Evolutionary conservation across 352 stramenopile species (phyloP), one percentile per base, ranked within the genome.

Genomic region (Thraustochytrium striatum): DNA sequence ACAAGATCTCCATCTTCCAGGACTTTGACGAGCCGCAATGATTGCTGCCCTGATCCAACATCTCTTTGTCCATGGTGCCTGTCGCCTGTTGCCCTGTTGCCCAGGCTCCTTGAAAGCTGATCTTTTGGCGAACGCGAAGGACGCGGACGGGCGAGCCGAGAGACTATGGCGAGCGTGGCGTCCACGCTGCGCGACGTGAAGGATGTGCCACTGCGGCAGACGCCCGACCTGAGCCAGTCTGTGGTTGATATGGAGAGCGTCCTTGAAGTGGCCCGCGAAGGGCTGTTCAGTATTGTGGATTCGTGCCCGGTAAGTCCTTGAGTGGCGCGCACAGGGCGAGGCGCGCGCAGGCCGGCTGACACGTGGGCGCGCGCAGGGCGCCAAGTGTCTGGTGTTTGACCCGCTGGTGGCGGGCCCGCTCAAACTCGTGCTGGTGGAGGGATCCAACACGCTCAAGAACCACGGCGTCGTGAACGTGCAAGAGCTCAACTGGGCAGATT

Each of bases 401-500:
- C 65, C 65, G 25, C 43, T 25, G 16, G 65, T 75, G 32, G 65
- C 65, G 5, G 65, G 65, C 2, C 65, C 65, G 50, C 50, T 75
- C 32, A 75, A 75, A 43, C 65, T 75, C 16, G 65, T 75, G 21
- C 52, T 75, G 30, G 65, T 75, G 19, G 65, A 75, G 39, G 65
- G 65, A 25, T 58, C 65, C 16, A 41, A 47, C 13, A 75, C 61
- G 21, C 39, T 75, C n/a, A 39, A 43, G 7, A 38, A 75, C 30
- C 65, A 75, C 11, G 65, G 65, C 52, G 65, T 75, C 28, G 65
- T 75, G 32, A 72, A 75, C 36, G 65, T 75, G 11, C 11, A 75
- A 38, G 65, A 75, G 65, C 65, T 75, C 8, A 75, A 75, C 36
- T 75, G 65, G 65, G 28, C 65, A 19, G 65, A 75, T 32, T 75